Conservation (phyloP, 768 basidiomycete genomes). For the Scleroderma bovista region DNA sequence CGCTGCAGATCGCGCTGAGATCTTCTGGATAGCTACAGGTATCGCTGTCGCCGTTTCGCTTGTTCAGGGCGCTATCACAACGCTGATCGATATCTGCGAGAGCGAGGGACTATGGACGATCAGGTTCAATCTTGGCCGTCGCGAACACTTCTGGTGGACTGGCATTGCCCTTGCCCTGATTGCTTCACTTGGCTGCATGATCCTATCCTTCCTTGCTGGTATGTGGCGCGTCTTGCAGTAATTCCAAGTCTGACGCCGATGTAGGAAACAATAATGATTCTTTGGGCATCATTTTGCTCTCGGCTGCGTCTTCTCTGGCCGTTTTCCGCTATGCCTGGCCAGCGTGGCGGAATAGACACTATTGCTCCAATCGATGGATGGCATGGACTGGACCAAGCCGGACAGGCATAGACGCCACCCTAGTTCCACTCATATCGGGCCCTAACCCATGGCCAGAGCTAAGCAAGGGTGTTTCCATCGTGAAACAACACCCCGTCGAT, state of each 20-base stretch:
- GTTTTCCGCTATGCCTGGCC: slow-evolving; percentile 1
- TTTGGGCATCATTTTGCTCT: not conserved
- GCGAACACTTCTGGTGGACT: not conserved
- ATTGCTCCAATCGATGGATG: not conserved
- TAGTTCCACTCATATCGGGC: not conserved
- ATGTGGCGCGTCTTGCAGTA: not conserved
- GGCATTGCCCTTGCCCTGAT: not conserved
- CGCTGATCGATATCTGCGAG: not conserved
- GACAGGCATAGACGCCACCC: not conserved
- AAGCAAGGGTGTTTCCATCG: not conserved
- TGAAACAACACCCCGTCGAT: not conserved
- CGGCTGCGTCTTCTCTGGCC: not conserved
- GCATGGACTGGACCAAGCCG: not conserved
- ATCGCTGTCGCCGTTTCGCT: not conserved
- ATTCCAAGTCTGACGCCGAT: not conserved
- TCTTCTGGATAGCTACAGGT: not conserved
- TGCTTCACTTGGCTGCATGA: not conserved
- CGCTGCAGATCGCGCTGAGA: not conserved
- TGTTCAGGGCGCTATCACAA: not conserved
- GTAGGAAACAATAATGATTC: not conserved
- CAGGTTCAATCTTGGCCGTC: not conserved
- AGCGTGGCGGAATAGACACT: slow-evolving; percentile 1
- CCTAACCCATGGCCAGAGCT: not conserved
- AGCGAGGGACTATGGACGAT: not conserved
- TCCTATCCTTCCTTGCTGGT: not conserved